A percentile compares a stretch with the other conserved stretches of the same genome.
These are phyloP conservation scores for Phyllosticta citriasiana DNA, from an alignment of 2,329 filamentous ascomycete genomes.

Conservation along the genomic window DNA sequence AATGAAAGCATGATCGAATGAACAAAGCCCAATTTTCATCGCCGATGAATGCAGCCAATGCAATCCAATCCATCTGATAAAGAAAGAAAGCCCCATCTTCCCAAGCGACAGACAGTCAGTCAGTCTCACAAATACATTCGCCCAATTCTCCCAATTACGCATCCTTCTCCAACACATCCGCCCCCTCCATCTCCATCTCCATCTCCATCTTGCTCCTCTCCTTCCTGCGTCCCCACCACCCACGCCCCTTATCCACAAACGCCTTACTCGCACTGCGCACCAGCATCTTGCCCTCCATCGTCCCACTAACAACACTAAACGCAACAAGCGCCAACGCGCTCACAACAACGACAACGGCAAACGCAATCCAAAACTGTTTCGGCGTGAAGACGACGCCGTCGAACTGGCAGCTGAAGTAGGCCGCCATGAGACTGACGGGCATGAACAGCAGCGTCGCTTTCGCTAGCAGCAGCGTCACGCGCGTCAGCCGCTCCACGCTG, in stretches of 20 bases:
- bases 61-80: not conserved
- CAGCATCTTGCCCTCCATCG: constrained; percentile 45
- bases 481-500: constrained; percentile 59
- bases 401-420: constrained; percentile 62
- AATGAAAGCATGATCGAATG: not conserved
- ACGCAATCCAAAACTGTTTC: constrained; percentile 57
- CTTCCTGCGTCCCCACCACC: constrained; percentile 1
- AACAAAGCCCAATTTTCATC: not conserved
- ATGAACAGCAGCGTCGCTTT: constrained; percentile 69
- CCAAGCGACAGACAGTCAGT: too few relatives aligned
- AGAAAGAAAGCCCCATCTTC: not conserved
- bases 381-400: constrained; percentile 50
- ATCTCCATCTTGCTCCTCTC: not conserved
- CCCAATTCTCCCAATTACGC: not conserved
- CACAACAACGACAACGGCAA: constrained; percentile 51
- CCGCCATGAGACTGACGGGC: constrained; percentile 64
- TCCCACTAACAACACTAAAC: constrained; percentile 49
- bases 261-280: constrained; percentile 34
- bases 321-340: constrained; percentile 49
- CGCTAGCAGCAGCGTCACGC: constrained; percentile 61
- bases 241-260: constrained; percentile 11
- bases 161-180: not conserved
- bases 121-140: not conserved
- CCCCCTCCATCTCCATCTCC: not conserved
- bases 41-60: not conserved